phyloP scores from a whole-genome alignment of 306 rosid species.

The Pachyrhizus erosus region DNA sequence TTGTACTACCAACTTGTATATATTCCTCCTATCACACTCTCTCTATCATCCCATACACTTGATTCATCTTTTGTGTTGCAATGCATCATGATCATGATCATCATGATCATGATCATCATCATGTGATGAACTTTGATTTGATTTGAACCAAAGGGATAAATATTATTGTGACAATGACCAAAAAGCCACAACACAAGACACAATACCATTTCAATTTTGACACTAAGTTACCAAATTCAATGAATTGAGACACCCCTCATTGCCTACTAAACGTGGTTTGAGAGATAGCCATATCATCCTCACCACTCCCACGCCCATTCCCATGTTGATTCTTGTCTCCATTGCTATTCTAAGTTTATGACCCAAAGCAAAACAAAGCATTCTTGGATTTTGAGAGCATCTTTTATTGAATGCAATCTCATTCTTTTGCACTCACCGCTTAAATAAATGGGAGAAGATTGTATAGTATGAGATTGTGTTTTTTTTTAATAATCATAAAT shows the following conservation, averaged over 20 bases:
- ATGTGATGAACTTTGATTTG: constrained; percentile 5
- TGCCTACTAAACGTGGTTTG: no score
- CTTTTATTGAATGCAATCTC: constrained; percentile 31
- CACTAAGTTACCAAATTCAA: constrained; percentile 14
- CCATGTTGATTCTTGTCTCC: background rate
- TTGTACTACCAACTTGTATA: constrained; percentile 41
- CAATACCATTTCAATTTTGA: background rate
- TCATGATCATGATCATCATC: constrained; percentile 21
- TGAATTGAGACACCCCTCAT: constrained; percentile 40
- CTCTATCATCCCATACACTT: constrained; percentile 18
- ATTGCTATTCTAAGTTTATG: no score
- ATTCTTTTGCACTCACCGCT: background rate
- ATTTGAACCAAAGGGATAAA: background rate
- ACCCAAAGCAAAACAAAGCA: no score
- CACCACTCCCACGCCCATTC: background rate
- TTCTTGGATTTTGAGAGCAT: background rate
- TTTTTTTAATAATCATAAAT: constrained; percentile 13
- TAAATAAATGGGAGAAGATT: background rate
- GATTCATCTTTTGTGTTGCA: constrained; percentile 1
- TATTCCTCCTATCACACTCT: constrained; percentile 20
- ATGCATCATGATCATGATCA: constrained; percentile 15
- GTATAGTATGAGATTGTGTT: constrained; percentile 37
- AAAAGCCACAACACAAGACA: background rate
- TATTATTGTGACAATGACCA: background rate
- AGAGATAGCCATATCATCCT: constrained; percentile 1